Evolutionary conservation across 805 yeast species (phyloP), one percentile per base, ranked within the genome.

Genomic region (Cyberlindnera suaveolens): DNA sequence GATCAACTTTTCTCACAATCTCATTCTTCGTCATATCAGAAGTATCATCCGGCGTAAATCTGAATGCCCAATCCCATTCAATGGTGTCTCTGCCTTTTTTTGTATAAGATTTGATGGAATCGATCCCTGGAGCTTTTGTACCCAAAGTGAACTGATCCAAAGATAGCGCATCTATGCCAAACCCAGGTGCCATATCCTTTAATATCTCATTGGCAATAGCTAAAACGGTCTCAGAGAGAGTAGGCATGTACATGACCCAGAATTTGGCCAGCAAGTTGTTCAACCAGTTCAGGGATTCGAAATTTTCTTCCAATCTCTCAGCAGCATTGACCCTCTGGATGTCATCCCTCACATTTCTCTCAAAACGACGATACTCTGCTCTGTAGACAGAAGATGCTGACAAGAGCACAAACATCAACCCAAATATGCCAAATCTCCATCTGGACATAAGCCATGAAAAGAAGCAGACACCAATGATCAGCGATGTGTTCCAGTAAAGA

Each of bases 221-320:
- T 61, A 78, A 71, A 19, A 85, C 95, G 64, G 78, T 80, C 51
- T 83, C 87, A 6, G 89, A 80, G 40, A 85, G 67, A 1, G 85
- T 88, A 29, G 93, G 91, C 95, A 85, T 85, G 56, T 85, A 85
- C 47, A 85, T 83, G 44, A 84, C 85, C 95, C 95, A 85, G 57
- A 85, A 84, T 63, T 85, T 85, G 36, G 80, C 80, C 59, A 85
- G 63, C 56, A 85, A 85, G 19, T 81, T 75, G 56, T 85, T 85
- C 54, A 85, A 61, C 95, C 95, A 85, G 46, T 81, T 78, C 78
- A 85, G 83, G 8, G 90, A 80, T 64, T 85, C 95, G 42, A 72
- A 59, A 53, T 72, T 75, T 38, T 75, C 71, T 45, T 80, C 85
- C 48, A 85, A 65, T 33, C 79, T 69, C 58, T 82, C 85, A 39